A percentile compares a stretch with the other conserved stretches of the same genome.
Evolutionary conservation across 2,329 filamentous ascomycete genomes (phyloP).

Genomic region (Aureobasidium sp.): DNA sequence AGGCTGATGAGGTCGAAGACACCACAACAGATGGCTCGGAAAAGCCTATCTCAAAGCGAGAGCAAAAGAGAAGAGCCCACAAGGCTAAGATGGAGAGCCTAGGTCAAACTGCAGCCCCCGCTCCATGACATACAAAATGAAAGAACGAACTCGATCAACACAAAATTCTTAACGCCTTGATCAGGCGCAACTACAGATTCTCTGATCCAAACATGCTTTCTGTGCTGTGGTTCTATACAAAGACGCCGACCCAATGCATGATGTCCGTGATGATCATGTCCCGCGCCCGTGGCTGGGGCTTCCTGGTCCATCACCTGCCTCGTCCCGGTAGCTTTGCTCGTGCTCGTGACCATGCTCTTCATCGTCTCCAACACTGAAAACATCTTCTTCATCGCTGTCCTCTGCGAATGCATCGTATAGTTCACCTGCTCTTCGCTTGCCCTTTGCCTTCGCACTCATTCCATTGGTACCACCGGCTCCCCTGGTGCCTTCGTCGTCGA

Average conservation of each 20-base stretch:
- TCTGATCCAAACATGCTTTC: background rate
- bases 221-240: constrained; percentile 11
- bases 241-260: constrained; percentile 6
- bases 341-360: constrained; percentile 33
- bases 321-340: constrained; percentile 19
- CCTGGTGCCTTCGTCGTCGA: constrained; percentile 38
- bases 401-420: constrained; percentile 97
- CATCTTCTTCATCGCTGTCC: constrained; percentile 63
- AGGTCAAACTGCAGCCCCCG: background rate
- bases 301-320: constrained; percentile 12
- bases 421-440: constrained; percentile 66
- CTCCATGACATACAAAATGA: background rate
- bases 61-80: constrained; percentile 18
- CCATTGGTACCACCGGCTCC: constrained; percentile 29
- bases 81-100: constrained; percentile 5
- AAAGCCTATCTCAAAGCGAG: constrained; percentile 18
- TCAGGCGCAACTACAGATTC: background rate
- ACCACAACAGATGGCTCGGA: constrained; percentile 10
- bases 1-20: constrained; percentile 16
- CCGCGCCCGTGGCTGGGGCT: background rate
- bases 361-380: constrained; percentile 29
- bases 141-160: background rate
- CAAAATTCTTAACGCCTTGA: background rate
- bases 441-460: constrained; percentile 32
- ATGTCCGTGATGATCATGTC: constrained; percentile 15